Conservation (phyloP, 176 grass and related monocot genomes). For the Chrysopogon serrulatus region DNA sequence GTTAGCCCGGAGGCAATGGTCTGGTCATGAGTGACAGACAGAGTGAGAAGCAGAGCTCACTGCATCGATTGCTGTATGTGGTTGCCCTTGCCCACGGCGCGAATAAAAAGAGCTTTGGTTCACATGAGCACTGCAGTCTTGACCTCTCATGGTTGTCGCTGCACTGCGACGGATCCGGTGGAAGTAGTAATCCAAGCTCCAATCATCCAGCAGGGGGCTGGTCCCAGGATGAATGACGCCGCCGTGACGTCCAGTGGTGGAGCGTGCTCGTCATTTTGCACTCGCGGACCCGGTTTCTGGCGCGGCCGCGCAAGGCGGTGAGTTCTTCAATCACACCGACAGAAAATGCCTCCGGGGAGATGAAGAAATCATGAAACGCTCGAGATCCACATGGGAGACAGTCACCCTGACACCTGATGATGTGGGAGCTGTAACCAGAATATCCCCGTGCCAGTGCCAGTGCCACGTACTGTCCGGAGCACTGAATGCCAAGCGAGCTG, state of each 20-base stretch:
- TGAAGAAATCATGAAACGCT: neutral
- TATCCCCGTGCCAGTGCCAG: neutral
- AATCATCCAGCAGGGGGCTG: neutral
- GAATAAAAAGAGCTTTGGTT: slow-evolving; percentile 1
- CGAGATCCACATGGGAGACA: slow-evolving; percentile 1
- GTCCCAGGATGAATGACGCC: slow-evolving; percentile 26
- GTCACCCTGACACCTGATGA: neutral
- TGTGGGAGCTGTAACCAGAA: neutral
- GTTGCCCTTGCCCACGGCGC: neutral
- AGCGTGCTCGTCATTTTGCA: neutral
- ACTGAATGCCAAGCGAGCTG: neutral
- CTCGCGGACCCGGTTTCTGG: neutral
- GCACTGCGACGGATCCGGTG: neutral
- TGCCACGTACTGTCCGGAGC: neutral
- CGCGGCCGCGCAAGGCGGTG: neutral
- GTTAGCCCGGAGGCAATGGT: neutral
- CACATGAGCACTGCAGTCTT: slow-evolving; percentile 30
- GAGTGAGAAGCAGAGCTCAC: neutral
- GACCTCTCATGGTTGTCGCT: slow-evolving; percentile 5
- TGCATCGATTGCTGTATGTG: neutral
- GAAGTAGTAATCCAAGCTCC: slow-evolving; percentile 8
- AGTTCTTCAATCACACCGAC: slow-evolving; percentile 2
- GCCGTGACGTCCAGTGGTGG: neutral
- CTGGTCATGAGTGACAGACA: neutral
- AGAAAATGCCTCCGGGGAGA: neutral